phyloP scores from a whole-genome alignment of 768 basidiomycete species.

The Trametes elegans region DNA sequence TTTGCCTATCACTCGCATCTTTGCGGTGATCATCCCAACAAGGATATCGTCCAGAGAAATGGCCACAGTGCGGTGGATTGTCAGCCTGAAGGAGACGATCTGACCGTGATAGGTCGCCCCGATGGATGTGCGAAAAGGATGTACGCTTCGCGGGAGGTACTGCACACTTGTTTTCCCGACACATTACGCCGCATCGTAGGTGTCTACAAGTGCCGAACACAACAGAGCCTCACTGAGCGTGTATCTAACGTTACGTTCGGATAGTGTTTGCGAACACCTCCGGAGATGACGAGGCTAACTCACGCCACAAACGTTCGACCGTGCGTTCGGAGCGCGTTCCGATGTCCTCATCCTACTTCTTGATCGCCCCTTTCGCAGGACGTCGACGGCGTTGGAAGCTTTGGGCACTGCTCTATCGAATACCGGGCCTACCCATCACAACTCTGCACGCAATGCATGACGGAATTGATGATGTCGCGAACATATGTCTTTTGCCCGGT shows the following conservation, averaged over 20 bases:
- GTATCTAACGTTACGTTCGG: no score
- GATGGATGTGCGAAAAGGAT: neutral
- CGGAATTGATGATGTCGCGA: no score
- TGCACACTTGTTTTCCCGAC: neutral
- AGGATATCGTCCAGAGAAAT: neutral
- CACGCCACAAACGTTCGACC: neutral
- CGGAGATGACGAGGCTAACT: neutral
- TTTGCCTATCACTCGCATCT: neutral
- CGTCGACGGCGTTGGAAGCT: neutral
- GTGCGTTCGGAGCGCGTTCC: neutral
- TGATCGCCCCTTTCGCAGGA: neutral
- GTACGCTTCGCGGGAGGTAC: conserved; percentile 2
- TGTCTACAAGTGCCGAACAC: no score
- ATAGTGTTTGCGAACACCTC: neutral
- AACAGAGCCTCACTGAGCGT: no score
- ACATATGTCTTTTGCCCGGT: no score
- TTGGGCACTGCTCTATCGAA: no score
- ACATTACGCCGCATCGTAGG: no score
- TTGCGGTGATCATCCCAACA: neutral
- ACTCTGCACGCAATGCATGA: no score
- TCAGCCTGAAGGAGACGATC: neutral
- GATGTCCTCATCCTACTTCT: neutral
- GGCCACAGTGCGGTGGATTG: neutral
- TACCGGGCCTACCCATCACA: no score
- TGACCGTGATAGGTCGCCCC: neutral